phyloP scores from a whole-genome alignment of 345 rosid species.

The Clausena lansium region DNA sequence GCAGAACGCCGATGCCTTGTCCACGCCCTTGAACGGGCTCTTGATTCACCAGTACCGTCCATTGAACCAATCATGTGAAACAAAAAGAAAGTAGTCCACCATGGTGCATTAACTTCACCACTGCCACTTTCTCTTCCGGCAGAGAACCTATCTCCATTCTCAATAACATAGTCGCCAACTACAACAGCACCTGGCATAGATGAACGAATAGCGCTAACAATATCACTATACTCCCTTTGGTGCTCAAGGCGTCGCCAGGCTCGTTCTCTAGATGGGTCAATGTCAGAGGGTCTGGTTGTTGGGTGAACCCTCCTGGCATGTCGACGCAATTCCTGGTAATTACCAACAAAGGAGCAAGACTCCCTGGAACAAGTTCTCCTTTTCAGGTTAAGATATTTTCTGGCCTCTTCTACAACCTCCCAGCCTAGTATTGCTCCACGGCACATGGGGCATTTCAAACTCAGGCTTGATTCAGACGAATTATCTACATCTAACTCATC shows the following conservation, averaged over 20 bases:
- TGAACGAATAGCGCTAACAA: slow-evolving; percentile 79
- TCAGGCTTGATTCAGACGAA: slow-evolving; percentile 31
- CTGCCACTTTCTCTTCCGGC: slow-evolving; percentile 51
- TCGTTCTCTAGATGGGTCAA: slow-evolving; percentile 81
- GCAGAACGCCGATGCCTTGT: slow-evolving; percentile 59
- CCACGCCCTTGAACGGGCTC: slow-evolving; percentile 75
- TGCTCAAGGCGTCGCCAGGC: slow-evolving; percentile 87
- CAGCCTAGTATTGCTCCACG: slow-evolving; percentile 68
- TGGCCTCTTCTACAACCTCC: slow-evolving; percentile 72
- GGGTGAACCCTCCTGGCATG: slow-evolving; percentile 92
- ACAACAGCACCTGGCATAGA: slow-evolving; percentile 93
- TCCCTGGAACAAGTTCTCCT: slow-evolving; percentile 82
- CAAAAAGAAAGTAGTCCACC: slow-evolving; percentile 71
- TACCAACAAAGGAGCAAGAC: slow-evolving; percentile 65
- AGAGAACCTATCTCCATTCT: slow-evolving; percentile 70
- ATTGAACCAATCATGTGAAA: slow-evolving; percentile 84
- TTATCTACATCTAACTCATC: slow-evolving; percentile 38
- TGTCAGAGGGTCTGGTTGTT: slow-evolving; percentile 65
- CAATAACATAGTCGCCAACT: slow-evolving; percentile 91
- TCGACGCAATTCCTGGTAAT: slow-evolving; percentile 78
- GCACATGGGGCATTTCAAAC: slow-evolving; percentile 77
- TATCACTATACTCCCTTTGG: slow-evolving; percentile 77
- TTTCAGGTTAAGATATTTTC: slow-evolving; percentile 75
- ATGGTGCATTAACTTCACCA: slow-evolving; percentile 49
- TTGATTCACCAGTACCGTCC: slow-evolving; percentile 51